Base-by-base conservation (phyloP, 306 rosid genomes). In the Sicyos baderoa region DNA sequence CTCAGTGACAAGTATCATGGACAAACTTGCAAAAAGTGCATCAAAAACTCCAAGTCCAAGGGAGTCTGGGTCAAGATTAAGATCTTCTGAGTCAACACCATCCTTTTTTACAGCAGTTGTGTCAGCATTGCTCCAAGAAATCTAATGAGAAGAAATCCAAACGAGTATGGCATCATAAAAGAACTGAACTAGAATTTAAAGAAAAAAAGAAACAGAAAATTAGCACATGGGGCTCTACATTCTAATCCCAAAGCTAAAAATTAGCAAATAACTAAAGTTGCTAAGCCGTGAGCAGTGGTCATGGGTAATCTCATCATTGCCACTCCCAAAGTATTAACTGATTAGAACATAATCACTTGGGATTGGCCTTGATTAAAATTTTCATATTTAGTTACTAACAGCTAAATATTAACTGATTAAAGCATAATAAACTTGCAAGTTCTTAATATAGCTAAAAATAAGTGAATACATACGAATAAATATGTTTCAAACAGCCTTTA, bases 1-100 rank as follows among this genome's bases (percentile, higher is more conserved):
- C 97, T 92, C 97, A 67, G 95, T 92, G 81, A 89, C 96, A 54
- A 92, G 7, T 52, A 92, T 92, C 96, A 92, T 92, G 5, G 97
- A 92, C 27, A 92, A 74, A 76, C 97, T 92, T 12, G 97, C 89
- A 18, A 92, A 75, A 67, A 92, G 87, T 14, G 96, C 97, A 71
- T 92, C 96, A 0, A 92, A 86, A 74, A 89, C 70, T 70, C 97
- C 96, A 81, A 88, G 88, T 57, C 97, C 96, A 6, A 77, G 17
- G 44, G 97, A 71, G 63, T 89, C 95, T 82, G 87, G 71, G 54
- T 72, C 75, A 70, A 87, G 77, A 42, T 81, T 76, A 45, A 80
- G 51, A 50, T 58, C 84, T 68, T 72, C 73, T 25, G 75, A 17
- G 61, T 80, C 79, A 1, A 22, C 65, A 13, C 57, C 84, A 50